Conservation (phyloP, 2,329 filamentous ascomycete species). For the Pyricularia pennisetigena region DNA sequence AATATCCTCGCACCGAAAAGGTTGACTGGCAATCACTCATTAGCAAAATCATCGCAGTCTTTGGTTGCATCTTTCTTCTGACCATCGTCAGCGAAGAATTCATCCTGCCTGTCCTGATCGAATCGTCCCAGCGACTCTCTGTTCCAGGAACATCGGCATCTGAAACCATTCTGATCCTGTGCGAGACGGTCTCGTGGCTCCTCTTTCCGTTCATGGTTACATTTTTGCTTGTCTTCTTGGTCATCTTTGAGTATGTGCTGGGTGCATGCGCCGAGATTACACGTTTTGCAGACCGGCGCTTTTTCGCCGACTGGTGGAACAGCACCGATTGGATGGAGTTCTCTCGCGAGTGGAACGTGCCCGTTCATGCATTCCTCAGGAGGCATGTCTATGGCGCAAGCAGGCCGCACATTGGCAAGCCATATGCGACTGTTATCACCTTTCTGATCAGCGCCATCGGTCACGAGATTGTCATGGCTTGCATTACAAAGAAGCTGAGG, state of each 20-base stretch:
- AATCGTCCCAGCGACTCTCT: conserved; percentile 50
- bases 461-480: conserved; percentile 94
- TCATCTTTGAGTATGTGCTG: conserved; percentile 95
- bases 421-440: conserved; percentile 75
- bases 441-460: conserved; percentile 84
- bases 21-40: conserved; percentile 74
- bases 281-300: conserved; percentile 84
- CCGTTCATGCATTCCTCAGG: conserved; percentile 89
- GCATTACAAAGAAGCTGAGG: conserved; percentile 91
- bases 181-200: conserved; percentile 82
- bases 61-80: conserved; percentile 92
- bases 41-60: conserved; percentile 79
- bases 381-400: conserved; percentile 88
- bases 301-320: conserved; percentile 76
- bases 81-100: conserved; percentile 90
- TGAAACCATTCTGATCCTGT: conserved; percentile 70
- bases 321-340: conserved; percentile 91
- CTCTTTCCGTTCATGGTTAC: conserved; percentile 97
- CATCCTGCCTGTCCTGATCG: conserved; percentile 78
- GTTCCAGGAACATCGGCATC: conserved; percentile 27
- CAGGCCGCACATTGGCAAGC: conserved; percentile 63
- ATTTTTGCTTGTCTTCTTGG: conserved; percentile 89
- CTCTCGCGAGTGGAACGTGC: conserved; percentile 93
- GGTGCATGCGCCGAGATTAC: conserved; percentile 94
- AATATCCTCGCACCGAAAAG: conserved; percentile 74